Evolutionary conservation across 2,329 filamentous ascomycete species (phyloP), one percentile per base, ranked within the genome.

Genomic region (Diaporthe destruens): DNA sequence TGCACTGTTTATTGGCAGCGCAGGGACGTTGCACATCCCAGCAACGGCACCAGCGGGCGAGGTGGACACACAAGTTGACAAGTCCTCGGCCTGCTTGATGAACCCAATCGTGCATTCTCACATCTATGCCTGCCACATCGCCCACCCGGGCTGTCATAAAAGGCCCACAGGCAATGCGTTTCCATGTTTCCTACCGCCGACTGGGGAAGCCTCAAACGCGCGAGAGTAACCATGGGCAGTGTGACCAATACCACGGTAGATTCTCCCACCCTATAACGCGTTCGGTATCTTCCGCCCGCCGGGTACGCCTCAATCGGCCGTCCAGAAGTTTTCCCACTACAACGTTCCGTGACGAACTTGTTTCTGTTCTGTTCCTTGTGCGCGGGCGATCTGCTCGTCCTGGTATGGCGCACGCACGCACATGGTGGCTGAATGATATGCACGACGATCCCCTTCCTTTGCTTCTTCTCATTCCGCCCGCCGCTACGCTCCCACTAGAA

Each of bases 361-460:
- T 65, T 51, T 65, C 61, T 65, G 61, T 65, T 65, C 61, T 51
- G 61, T 65, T 65, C 59, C 59, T 65, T 65, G 59, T 65, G 59
- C 5, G 59, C 59, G 59, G 59, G 59, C 59, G 59, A 65, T 65
- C 59, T 39, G 59, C 59, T 65, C 61, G 61, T 65, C 61, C 47
- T 51, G 61, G 61, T 65, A 65, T 51, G 61, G 56, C 11, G 36
- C 29, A 29, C 11, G 36, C 29, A 29, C 55, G 55, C 56, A n/a
- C 56, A n/a, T 25, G 56, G 61, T 65, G 44, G 61, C 61, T 65
- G 61, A 39, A 51, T 51, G 32, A 65, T 65, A 65, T 65, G 61
- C 61, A 65, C 61, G 61, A 51, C 61, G 44, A 65, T 65, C 61
- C 20, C 61, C 61, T 65, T 65, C 44, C 44, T 51, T 65, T 65